Evolutionary conservation across 805 yeast species (phyloP).

Genomic region (Priceomyces castillae): DNA sequence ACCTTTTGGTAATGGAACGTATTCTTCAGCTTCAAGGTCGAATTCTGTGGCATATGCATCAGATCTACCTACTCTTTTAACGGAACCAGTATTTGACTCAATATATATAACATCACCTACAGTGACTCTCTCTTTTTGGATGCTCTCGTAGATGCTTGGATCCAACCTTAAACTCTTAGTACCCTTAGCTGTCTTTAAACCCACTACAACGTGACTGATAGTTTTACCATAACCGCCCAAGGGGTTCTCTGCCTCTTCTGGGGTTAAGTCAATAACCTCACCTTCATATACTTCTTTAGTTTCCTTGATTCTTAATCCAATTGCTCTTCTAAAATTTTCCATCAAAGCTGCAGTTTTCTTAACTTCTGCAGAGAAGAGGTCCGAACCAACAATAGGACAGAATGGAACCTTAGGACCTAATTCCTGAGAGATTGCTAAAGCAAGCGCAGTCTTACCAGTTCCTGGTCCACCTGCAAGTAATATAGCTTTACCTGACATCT

Average conservation of each 20-base stretch:
- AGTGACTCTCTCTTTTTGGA: slow-evolving; percentile 90
- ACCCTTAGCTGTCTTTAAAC: slow-evolving; percentile 88
- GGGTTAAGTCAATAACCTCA: slow-evolving; percentile 92
- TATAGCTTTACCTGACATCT: slow-evolving; percentile 95
- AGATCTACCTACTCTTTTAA: slow-evolving; percentile 95
- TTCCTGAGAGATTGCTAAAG: slow-evolving; percentile 93
- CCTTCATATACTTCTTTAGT: slow-evolving; percentile 98
- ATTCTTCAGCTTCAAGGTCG: slow-evolving; percentile 97
- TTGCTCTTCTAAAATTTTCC: slow-evolving; percentile 96
- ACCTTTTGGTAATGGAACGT: slow-evolving; percentile 97
- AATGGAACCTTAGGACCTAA: slow-evolving; percentile 97
- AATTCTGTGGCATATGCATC: slow-evolving; percentile 98
- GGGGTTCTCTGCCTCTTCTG: slow-evolving; percentile 95
- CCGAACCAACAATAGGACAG: slow-evolving; percentile 95
- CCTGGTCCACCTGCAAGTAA: slow-evolving; percentile 97
- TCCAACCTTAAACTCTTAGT: slow-evolving; percentile 86
- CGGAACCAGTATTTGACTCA: slow-evolving; percentile 97
- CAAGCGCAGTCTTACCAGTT: slow-evolving; percentile 96
- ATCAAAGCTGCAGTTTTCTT: slow-evolving; percentile 94
- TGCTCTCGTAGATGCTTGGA: slow-evolving; percentile 89
- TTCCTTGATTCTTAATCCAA: slow-evolving; percentile 93
- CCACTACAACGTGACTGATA: slow-evolving; percentile 89
- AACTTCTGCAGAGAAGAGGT: slow-evolving; percentile 91
- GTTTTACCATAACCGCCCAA: slow-evolving; percentile 98
- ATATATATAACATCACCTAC: slow-evolving; percentile 97